These are phyloP conservation scores for Yueomyces sp. DNA, from an alignment of 805 yeast species.

Conservation along the genomic window DNA sequence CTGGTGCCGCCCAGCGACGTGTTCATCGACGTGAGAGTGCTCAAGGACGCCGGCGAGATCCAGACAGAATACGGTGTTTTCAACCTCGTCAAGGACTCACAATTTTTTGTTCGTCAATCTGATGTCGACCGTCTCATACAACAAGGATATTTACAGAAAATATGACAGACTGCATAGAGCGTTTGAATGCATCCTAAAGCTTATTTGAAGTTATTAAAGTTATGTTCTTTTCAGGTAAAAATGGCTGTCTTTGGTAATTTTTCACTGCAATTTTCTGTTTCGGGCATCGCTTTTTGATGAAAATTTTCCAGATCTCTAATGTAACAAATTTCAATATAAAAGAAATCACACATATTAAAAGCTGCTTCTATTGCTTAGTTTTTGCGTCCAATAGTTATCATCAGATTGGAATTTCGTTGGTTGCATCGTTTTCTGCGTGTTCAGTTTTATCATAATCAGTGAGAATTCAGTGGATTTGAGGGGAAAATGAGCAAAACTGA, in stretches of 20 bases:
- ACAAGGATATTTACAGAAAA: constrained; percentile 81
- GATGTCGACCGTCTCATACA: constrained; percentile 91
- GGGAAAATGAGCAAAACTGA: constrained; percentile 14
- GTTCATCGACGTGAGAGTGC: constrained; percentile 85
- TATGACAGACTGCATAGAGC: constrained; percentile 19
- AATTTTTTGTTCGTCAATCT: constrained; percentile 83
- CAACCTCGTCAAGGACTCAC: constrained; percentile 84
- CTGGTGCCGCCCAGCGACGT: constrained; percentile 83
- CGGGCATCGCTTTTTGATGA: too few relatives aligned
- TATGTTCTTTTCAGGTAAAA: too few relatives aligned
- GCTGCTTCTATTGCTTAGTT: too few relatives aligned
- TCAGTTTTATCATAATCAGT: too few relatives aligned
- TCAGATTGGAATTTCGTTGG: too few relatives aligned
- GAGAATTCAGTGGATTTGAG: background rate
- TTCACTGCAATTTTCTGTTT: too few relatives aligned
- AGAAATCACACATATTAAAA: background rate
- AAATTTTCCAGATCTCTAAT: too few relatives aligned
- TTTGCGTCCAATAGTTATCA: too few relatives aligned
- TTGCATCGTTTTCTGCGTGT: too few relatives aligned
- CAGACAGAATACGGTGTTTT: constrained; percentile 96
- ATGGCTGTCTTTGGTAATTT: too few relatives aligned
- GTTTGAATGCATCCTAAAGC: background rate
- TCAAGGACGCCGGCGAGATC: constrained; percentile 91
- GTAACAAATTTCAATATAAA: background rate
- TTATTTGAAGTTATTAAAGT: too few relatives aligned